Percentiles rank a stretch among this genome's conserved stretches.
Conservation (phyloP, 192 early-diverging fungal species). For the Allomyces javanicus region DNA sequence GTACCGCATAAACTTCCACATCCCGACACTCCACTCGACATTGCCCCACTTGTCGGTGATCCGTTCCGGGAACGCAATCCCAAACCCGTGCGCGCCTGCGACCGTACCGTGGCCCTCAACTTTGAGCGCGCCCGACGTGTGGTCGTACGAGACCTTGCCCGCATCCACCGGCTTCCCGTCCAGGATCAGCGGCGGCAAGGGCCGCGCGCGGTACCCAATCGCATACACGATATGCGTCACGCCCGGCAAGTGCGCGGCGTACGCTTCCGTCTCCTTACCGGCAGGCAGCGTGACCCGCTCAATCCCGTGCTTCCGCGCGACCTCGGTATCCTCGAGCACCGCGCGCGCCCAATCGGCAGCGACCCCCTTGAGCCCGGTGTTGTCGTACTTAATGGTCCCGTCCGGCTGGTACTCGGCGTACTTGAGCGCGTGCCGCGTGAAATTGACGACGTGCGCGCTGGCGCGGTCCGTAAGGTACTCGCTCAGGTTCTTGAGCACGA, state of each 20-base stretch:
- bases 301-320: too few species aligned
- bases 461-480: not conserved
- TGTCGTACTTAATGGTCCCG: not conserved
- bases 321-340: not conserved
- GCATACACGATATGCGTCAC: slow-evolving; percentile 1
- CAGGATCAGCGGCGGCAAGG: not conserved
- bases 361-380: not conserved
- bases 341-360: not conserved
- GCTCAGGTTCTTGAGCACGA: not conserved
- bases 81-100: not conserved
- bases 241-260: not conserved
- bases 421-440: not conserved
- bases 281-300: too few species aligned
- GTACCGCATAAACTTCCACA: slow-evolving; percentile 3
- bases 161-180: not conserved
- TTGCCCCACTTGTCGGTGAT: not conserved
- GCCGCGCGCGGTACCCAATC: not conserved
- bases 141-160: not conserved
- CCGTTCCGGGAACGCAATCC: slow-evolving; percentile 1
- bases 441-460: not conserved
- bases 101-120: not conserved
- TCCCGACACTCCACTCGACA: not conserved
- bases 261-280: not conserved
- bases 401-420: not conserved
- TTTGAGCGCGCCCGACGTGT: not conserved